Conservation (phyloP, 345 rosid genomes). For the Conringia planisiliqua region DNA sequence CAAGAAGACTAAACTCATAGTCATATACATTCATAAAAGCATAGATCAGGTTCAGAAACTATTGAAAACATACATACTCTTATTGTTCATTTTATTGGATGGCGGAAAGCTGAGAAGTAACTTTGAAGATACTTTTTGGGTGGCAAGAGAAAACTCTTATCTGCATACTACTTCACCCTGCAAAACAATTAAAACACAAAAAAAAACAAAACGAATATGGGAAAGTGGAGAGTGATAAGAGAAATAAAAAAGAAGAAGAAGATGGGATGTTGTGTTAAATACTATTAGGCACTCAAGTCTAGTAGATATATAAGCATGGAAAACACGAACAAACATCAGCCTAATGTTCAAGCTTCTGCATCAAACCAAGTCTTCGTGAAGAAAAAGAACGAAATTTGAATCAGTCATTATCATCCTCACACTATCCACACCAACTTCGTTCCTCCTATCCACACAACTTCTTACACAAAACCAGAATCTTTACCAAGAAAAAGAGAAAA, state of each 20-base stretch:
- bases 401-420: background rate
- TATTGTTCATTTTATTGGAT: conserved; percentile 8
- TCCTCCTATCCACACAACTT: background rate
- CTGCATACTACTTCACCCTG: background rate
- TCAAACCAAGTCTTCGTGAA: too few relatives aligned
- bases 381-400: too few relatives aligned
- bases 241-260: background rate
- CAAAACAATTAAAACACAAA: background rate
- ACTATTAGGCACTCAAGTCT: background rate
- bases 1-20: background rate
- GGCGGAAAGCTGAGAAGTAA: background rate
- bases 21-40: background rate
- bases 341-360: background rate
- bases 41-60: background rate
- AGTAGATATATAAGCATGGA: too few relatives aligned
- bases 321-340: background rate
- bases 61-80: background rate
- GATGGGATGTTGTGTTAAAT: background rate
- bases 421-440: background rate
- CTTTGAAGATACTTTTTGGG: background rate
- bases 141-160: background rate
- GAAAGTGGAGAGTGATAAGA: background rate
- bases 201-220: background rate
- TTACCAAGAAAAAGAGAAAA: background rate
- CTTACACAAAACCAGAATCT: background rate